phyloP scores from a whole-genome alignment of 208 protist species.

The Naegleria lovaniensis region DNA sequence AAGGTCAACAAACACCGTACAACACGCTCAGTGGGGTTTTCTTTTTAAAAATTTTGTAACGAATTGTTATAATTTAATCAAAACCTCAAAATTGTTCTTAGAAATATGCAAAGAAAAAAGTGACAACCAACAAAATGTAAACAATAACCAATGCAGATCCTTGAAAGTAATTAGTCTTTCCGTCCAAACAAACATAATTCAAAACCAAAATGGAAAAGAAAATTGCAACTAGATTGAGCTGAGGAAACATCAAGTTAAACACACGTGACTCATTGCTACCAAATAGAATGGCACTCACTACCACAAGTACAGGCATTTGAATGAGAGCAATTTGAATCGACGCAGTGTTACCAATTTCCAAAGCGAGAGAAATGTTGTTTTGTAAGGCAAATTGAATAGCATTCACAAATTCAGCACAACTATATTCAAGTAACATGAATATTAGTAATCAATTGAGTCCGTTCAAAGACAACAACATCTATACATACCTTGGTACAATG shows the following conservation, averaged over 20 bases:
- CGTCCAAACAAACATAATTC: constrained; percentile 50
- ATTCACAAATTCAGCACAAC: constrained; percentile 51
- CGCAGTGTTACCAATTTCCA: constrained; percentile 51
- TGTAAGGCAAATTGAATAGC: constrained; percentile 47
- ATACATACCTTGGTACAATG: constrained; percentile 30
- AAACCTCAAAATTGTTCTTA: not conserved
- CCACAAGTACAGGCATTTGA: constrained; percentile 52
- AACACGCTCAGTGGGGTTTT: no score
- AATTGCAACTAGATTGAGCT: constrained; percentile 49
- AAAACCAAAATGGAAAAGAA: constrained; percentile 50
- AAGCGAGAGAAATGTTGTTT: constrained; percentile 46
- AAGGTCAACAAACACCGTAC: no score
- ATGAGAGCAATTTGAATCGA: constrained; percentile 50
- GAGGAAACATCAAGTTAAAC: constrained; percentile 51
- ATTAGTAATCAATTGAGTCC: constrained; percentile 37
- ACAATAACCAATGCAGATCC: constrained; percentile 38
- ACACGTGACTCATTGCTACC: constrained; percentile 13
- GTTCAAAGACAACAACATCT: constrained; percentile 41
- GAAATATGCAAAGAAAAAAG: not conserved
- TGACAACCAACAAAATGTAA: not conserved
- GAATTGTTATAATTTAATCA: no score
- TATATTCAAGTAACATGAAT: constrained; percentile 39
- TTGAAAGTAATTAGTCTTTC: constrained; percentile 52
- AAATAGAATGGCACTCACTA: constrained; percentile 42
- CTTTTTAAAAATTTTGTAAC: no score